A percentile compares a stretch with the other conserved stretches of the same genome.
These are phyloP conservation scores for Oehlia diaphana DNA, from an alignment of 192 early-diverging fungal species.

Conservation along the genomic window DNA sequence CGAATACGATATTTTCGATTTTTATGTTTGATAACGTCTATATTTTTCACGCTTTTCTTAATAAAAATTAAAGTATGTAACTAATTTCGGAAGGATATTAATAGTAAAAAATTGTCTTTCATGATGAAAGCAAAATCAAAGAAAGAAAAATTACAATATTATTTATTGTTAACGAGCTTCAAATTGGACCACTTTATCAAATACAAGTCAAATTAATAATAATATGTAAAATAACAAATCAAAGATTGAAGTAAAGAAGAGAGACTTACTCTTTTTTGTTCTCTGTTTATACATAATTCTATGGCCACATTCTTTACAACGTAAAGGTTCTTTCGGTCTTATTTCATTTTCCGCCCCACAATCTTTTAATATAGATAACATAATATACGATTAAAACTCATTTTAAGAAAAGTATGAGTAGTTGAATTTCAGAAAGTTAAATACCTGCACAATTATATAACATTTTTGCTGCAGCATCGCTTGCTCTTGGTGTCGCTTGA, in stretches of 20 bases:
- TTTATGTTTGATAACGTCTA: too few species aligned
- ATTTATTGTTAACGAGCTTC: slow-evolving; percentile 4
- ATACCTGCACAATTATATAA: slow-evolving; percentile 14
- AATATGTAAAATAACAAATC: not conserved
- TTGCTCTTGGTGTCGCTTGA: slow-evolving; percentile 11
- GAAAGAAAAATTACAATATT: not conserved
- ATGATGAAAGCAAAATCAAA: too few species aligned
- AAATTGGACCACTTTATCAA: slow-evolving; percentile 17
- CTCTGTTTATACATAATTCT: slow-evolving; percentile 98
- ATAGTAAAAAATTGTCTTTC: too few species aligned
- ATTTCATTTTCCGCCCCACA: slow-evolving; percentile 90
- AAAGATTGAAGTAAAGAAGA: not conserved
- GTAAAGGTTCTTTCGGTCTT: slow-evolving; percentile 92
- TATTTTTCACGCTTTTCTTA: too few species aligned
- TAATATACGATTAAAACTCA: not conserved
- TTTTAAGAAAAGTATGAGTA: not conserved
- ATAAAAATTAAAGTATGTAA: too few species aligned
- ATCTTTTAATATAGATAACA: slow-evolving; percentile 37
- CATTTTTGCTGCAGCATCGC: slow-evolving; percentile 15
- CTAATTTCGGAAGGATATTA: too few species aligned
- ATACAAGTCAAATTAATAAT: not conserved
- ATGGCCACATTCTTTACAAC: slow-evolving; percentile 95
- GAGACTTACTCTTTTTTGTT: slow-evolving; percentile 80
- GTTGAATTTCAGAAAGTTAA: not conserved
- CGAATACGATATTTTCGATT: too few species aligned